phyloP scores from a whole-genome alignment of 768 basidiomycete species.

The Auricularia heimuer region DNA sequence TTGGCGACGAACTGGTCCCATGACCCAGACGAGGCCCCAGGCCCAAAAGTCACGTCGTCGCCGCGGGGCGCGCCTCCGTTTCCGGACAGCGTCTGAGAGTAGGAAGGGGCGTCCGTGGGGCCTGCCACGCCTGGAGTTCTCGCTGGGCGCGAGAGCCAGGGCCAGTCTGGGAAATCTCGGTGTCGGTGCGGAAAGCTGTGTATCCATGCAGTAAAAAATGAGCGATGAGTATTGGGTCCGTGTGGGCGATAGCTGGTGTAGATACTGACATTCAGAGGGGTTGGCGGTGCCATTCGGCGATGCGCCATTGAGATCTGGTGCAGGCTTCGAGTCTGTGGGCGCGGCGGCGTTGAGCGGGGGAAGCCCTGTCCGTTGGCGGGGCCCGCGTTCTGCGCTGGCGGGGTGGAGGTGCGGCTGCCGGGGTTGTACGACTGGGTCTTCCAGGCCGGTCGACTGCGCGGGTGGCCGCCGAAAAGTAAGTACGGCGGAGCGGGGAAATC shows the following conservation, averaged over 20 bases:
- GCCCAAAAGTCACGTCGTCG: conserved; percentile 66
- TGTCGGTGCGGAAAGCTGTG: conserved; percentile 72
- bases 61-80: conserved; percentile 22
- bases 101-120: conserved; percentile 19
- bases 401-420: background rate
- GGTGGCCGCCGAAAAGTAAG: background rate
- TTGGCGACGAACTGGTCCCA: conserved; percentile 96
- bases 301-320: conserved; percentile 1
- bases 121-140: conserved; percentile 72
- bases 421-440: background rate
- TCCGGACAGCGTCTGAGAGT: conserved; percentile 5
- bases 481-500: background rate
- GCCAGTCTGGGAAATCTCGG: conserved; percentile 56
- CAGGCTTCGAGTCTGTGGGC: background rate
- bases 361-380: conserved; percentile 7
- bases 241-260: too few relatives aligned
- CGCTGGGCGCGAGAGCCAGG: conserved; percentile 49
- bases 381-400: background rate
- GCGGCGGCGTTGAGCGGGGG: conserved; percentile 5
- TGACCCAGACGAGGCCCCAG: conserved; percentile 31
- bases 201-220: background rate
- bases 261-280: conserved; percentile 3
- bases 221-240: background rate
- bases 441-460: background rate
- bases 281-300: conserved; percentile 6